Evolutionary conservation across 805 yeast species (phyloP).

Genomic region (Candida tallmaniae): DNA sequence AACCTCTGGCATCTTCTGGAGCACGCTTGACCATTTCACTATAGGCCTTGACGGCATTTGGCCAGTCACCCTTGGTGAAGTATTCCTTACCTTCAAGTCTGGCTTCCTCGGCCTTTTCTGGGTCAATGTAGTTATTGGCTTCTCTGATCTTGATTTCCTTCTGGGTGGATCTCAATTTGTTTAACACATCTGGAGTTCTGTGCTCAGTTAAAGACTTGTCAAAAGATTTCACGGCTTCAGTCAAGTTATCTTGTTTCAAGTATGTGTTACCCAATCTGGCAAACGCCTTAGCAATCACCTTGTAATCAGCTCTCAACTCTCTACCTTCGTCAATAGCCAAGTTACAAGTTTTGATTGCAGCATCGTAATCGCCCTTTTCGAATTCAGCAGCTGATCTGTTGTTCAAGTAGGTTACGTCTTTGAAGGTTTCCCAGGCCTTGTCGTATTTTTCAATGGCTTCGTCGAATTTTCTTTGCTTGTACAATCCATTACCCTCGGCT

Average conservation of each 20-base stretch:
- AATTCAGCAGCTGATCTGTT: slow-evolving; percentile 97
- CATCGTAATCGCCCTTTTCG: slow-evolving; percentile 89
- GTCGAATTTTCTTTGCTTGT: slow-evolving; percentile 84
- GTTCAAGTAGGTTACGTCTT: slow-evolving; percentile 90
- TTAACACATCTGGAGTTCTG: slow-evolving; percentile 89
- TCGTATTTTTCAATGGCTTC: slow-evolving; percentile 86
- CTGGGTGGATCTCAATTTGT: slow-evolving; percentile 83
- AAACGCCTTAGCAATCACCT: slow-evolving; percentile 85
- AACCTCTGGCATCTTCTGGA: slow-evolving; percentile 96
- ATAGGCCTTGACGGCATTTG: slow-evolving; percentile 90
- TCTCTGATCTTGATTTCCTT: slow-evolving; percentile 78
- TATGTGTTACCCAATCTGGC: slow-evolving; percentile 86
- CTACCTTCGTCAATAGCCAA: slow-evolving; percentile 87
- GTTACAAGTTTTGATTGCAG: slow-evolving; percentile 76
- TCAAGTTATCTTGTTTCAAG: slow-evolving; percentile 67
- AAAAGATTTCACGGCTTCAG: slow-evolving; percentile 69
- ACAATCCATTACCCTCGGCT: slow-evolving; percentile 79
- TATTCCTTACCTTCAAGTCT: slow-evolving; percentile 86
- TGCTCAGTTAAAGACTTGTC: slow-evolving; percentile 95
- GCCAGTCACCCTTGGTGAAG: slow-evolving; percentile 93
- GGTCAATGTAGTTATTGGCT: slow-evolving; percentile 74
- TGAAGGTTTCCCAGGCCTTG: slow-evolving; percentile 75
- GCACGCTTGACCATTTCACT: slow-evolving; percentile 95
- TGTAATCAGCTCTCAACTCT: slow-evolving; percentile 87
- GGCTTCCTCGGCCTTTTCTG: slow-evolving; percentile 92